These are phyloP conservation scores for Eutypa lata DNA, from an alignment of 2,329 filamentous ascomycete genomes.

Conservation along the genomic window DNA sequence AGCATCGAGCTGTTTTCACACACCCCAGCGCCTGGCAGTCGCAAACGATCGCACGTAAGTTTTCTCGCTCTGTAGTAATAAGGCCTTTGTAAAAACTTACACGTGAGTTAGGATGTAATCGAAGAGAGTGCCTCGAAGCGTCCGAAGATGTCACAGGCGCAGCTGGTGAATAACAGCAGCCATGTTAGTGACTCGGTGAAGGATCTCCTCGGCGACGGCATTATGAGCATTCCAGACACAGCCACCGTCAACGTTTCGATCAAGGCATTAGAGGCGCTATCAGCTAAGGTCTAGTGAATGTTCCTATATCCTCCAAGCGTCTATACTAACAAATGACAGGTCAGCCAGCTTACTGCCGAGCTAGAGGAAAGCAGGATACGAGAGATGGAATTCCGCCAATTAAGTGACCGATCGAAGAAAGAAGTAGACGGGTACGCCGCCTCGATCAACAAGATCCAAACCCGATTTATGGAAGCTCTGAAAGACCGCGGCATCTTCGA, in stretches of 20 bases:
- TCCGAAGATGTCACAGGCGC: conserved; percentile 24
- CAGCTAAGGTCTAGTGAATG: conserved; percentile 22
- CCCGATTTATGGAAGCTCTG: conserved; percentile 43
- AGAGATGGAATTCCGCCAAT: conserved; percentile 35
- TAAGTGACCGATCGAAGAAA: conserved; percentile 41
- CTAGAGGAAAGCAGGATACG: conserved; percentile 30
- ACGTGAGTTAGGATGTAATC: conserved; percentile 29
- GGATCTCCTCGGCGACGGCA: conserved; percentile 22
- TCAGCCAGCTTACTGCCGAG: conserved; percentile 33
- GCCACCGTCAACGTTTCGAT: conserved; percentile 28
- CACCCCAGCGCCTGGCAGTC: conserved; percentile 20
- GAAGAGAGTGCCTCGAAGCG: conserved; percentile 31
- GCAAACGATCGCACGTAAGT: conserved; percentile 50
- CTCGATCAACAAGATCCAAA: conserved; percentile 43
- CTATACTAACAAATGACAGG: conserved; percentile 24
- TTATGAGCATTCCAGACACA: conserved; percentile 17
- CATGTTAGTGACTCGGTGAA: conserved; percentile 29
- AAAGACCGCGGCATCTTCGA: conserved; percentile 34
- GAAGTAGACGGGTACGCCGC: conserved; percentile 44
- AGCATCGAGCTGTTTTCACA: conserved; percentile 10
- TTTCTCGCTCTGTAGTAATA: not conserved
- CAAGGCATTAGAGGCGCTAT: conserved; percentile 28
- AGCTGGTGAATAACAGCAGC: conserved; percentile 21
- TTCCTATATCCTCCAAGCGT: not conserved
- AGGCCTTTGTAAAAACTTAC: conserved; percentile 11